Evolutionary conservation across 805 yeast genomes (phyloP), one percentile per base, ranked within the genome.

Genomic region (Middelhovenomyces tepae): DNA sequence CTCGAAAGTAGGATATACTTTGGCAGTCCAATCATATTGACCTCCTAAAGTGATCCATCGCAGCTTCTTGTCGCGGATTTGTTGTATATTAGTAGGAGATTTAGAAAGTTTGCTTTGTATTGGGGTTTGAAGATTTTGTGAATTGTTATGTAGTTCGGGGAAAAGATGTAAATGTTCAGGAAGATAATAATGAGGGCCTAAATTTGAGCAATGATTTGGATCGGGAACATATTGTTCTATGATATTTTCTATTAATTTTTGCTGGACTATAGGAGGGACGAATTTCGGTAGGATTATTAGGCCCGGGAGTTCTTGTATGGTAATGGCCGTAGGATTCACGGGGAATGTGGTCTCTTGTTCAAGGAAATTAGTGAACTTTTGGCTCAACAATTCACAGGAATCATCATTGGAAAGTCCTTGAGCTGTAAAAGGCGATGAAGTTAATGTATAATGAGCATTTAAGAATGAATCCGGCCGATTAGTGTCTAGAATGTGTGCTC

Each of bases 41-140:
- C 69, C 69, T 3, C 69, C 69, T 6, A 64, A 53, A 0, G 69
- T 64, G 18, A 62, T 57, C 69, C 69, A 64, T n/a, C 69, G 51
- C n/a, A 64, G 47, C 32, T 56, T 52, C 22, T 44, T 46, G 10
- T 32, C 31, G 8, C 52, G 38, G 15, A 53, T 35, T 23, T 37
- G 38, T 6, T 31, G 35, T 17, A 29, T 25, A 2, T 41, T 32
- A 4, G 48, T 35, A 11, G 35, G 24, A 1, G 45, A 39, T 17
- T 43, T 46, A 15, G 27, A 28, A n/a, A 41, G 28, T 10, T 31
- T 35, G n/a, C n/a, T 28, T 39, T 26, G 20, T 39, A 27, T 28
- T 4, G 2, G 17, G 3, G 36, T 7, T 18, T 7, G 25, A 3
- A 28, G 28, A 1, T 20, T 17, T 34, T 16, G 9, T 31, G 32